Evolutionary conservation across 1,284 basidiomycete genomes (phyloP).

Genomic region (Jaminaea rosea): DNA sequence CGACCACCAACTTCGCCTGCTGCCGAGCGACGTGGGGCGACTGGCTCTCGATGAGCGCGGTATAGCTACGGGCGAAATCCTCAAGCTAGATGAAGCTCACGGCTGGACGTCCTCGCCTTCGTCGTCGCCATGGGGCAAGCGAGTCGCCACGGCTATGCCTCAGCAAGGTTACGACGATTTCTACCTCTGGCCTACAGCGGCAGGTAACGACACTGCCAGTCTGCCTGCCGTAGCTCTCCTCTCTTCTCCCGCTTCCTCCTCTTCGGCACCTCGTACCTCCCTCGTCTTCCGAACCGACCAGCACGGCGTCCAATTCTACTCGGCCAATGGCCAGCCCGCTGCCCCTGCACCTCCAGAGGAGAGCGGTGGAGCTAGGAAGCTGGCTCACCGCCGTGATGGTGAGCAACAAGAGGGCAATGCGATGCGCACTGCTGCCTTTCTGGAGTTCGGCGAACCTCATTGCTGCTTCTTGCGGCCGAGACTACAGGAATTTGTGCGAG

Average conservation of each 20-base stretch:
- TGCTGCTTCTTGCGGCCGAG: constrained; percentile 24
- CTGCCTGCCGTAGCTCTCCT: background rate
- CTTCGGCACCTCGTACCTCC: constrained; percentile 9
- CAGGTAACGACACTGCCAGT: background rate
- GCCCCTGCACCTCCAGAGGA: constrained; percentile 15
- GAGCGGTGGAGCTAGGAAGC: constrained; percentile 19
- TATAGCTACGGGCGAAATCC: constrained; percentile 27
- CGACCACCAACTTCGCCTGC: constrained; percentile 25
- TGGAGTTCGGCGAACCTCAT: constrained; percentile 41
- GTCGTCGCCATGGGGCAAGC: constrained; percentile 12
- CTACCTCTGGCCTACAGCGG: constrained; percentile 24
- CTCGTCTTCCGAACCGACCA: constrained; percentile 34
- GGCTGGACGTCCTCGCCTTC: constrained; percentile 12
- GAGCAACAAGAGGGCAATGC: constrained; percentile 17
- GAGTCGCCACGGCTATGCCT: constrained; percentile 14
- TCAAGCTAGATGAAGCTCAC: constrained; percentile 9
- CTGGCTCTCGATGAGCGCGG: constrained; percentile 21
- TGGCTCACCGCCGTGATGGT: constrained; percentile 12
- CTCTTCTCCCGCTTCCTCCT: constrained; percentile 8
- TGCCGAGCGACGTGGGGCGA: constrained; percentile 15
- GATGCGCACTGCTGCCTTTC: constrained; percentile 19
- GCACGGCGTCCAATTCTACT: constrained; percentile 34
- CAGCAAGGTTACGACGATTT: constrained; percentile 34
- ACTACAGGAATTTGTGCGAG: constrained; percentile 13
- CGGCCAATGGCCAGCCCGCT: constrained; percentile 19